These are phyloP conservation scores for Paramecium sonneborni DNA, from an alignment of 73 alveolate species.

Conservation along the genomic window DNA sequence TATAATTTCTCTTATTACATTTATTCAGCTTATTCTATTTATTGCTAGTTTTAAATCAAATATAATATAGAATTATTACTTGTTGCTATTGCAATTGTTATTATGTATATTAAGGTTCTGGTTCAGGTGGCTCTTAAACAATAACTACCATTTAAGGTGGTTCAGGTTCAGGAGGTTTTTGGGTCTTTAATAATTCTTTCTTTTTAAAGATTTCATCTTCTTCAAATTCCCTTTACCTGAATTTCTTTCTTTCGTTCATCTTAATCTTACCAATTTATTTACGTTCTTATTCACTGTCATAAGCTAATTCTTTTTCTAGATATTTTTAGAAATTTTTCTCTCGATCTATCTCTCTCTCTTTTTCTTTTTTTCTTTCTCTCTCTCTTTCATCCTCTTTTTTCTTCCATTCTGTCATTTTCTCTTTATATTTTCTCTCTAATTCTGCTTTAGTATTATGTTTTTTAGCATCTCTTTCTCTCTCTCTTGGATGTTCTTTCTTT, in stretches of 20 bases:
- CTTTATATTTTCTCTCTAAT: conserved; percentile 50
- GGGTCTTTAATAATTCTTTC: conserved; percentile 37
- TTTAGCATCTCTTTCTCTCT: conserved; percentile 47
- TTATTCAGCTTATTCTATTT: not conserved
- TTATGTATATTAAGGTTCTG: not conserved
- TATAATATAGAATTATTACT: not conserved
- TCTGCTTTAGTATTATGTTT: not conserved
- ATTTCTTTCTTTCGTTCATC: conserved; percentile 52
- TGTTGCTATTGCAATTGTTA: not conserved
- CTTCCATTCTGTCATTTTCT: conserved; percentile 35
- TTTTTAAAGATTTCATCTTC: conserved; percentile 52
- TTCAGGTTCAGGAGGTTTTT: conserved; percentile 57
- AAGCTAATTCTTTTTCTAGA: conserved; percentile 34
- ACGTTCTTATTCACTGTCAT: conserved; percentile 55
- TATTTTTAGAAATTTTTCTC: conserved; percentile 1
- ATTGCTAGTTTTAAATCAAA: conserved; percentile 12
- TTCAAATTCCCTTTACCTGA: conserved; percentile 51
- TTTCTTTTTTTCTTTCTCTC: conserved; percentile 45
- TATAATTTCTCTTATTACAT: not conserved
- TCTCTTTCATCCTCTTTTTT: conserved; percentile 52
- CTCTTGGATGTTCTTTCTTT: conserved; percentile 54
- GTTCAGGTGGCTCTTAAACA: not conserved
- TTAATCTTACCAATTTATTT: conserved; percentile 50
- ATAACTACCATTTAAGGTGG: not conserved
- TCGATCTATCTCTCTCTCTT: conserved; percentile 44